Evolutionary conservation across 129 eudicot genomes (phyloP), one percentile per base, ranked within the genome.

Genomic region (Dittrichia graveolens): DNA sequence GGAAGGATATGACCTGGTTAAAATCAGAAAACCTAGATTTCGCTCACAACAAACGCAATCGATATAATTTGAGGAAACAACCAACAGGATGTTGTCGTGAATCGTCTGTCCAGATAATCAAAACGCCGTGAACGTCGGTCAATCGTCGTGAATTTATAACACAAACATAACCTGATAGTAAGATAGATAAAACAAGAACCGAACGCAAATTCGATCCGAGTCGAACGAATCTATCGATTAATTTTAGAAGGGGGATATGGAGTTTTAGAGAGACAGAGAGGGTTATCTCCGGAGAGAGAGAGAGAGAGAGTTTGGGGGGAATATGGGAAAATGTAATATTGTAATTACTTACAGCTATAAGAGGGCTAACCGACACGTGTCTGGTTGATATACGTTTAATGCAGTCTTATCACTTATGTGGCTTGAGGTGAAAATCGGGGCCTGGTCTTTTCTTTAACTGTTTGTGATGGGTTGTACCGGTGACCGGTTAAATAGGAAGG

Each of bases 381-480:
- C 69, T 71, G 77, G 81, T 9, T 61, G 65, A 31, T 35, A 61
- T 61, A n/a, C 52, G 41, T 69, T 78, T 70, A 38, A 41, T 68
- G 80, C 31, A 24, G 19, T 69, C 47, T 24, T n/a, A n/a, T n/a
- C n/a, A n/a, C 49, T 46, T 66, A 7, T 66, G 13, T 43, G 67
- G 65, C 2, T n/a, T n/a, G 50, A 15, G 39, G 19, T 11, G 15
- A 19, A 38, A 31, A 40, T 53, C 40, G 0, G 24, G 60, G 76
- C 6, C 34, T 72, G 46, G 15, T 6, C 3, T 50, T 69, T 70
- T 42, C 65, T 57, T 24, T 24, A 77, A 53, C 50, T 55, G 48
- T 78, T 70, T 61, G 72, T 44, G 82, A 77, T 78, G 77, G 67
- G 77, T 49, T 71, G 67, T 76, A 76, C 82, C 82, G 82, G 81